Percentiles rank a stretch among this genome's conserved stretches.
These are phyloP conservation scores for Malus orientalis DNA, from an alignment of 306 rosid species.

Conservation along the genomic window DNA sequence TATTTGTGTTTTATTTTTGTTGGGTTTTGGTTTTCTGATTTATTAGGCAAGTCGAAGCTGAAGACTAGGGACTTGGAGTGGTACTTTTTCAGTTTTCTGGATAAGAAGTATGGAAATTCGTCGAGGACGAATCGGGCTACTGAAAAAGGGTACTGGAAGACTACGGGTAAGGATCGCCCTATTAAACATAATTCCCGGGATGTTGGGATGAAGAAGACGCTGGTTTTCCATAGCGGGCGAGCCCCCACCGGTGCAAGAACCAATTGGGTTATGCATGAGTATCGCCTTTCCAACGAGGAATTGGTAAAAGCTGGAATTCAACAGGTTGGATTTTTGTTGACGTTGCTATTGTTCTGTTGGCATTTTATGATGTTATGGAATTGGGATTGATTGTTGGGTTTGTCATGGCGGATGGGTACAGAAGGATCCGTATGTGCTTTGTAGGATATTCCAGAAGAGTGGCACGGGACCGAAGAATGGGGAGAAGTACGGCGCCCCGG, in stretches of 20 bases:
- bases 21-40: not conserved
- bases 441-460: slow-evolving; percentile 94
- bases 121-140: slow-evolving; percentile 89
- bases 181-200: slow-evolving; percentile 22
- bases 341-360: not conserved
- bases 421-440: slow-evolving; percentile 79
- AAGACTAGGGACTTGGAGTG: slow-evolving; percentile 76
- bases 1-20: not conserved
- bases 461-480: slow-evolving; percentile 92
- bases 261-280: slow-evolving; percentile 99
- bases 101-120: slow-evolving; percentile 74
- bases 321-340: slow-evolving; percentile 28
- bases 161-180: slow-evolving; percentile 81
- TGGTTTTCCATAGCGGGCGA: slow-evolving; percentile 73
- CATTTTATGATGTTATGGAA: not conserved
- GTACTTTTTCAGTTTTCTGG: slow-evolving; percentile 81
- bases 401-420: slow-evolving; percentile 24
- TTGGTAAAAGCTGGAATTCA: slow-evolving; percentile 42
- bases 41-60: slow-evolving; percentile 59
- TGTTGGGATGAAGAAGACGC: slow-evolving; percentile 91
- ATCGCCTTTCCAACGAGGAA: slow-evolving; percentile 46
- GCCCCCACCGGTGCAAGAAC: slow-evolving; percentile 69
- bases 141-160: slow-evolving; percentile 85
- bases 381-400: slow-evolving; percentile 14
- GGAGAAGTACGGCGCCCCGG: slow-evolving; percentile 91